Conservation (phyloP, 331 rosid species). For the Phaseolus coccineus region DNA sequence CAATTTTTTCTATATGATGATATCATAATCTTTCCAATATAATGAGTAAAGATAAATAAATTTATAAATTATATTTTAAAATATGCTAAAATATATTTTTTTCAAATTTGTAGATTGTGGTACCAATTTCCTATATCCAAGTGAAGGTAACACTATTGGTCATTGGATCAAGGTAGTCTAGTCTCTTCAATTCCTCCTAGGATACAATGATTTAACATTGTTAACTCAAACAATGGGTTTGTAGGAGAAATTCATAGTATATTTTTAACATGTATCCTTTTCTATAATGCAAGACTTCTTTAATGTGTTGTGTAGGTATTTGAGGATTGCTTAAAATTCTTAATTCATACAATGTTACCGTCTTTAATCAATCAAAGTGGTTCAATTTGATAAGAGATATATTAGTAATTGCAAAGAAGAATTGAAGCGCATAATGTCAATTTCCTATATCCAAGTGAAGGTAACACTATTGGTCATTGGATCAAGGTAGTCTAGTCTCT, state of each 20-base stretch:
- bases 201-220: slow-evolving; percentile 77
- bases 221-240: slow-evolving; percentile 87
- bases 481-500: slow-evolving; percentile 78
- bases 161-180: slow-evolving; percentile 80
- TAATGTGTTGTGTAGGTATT: slow-evolving; percentile 16
- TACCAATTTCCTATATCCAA: slow-evolving; percentile 42
- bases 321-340: slow-evolving; percentile 11
- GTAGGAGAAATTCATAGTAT: slow-evolving; percentile 65
- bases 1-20: no score
- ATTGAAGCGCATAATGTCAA: not conserved
- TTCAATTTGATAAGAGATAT: not conserved
- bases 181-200: slow-evolving; percentile 75
- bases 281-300: slow-evolving; percentile 19
- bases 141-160: slow-evolving; percentile 77
- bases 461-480: slow-evolving; percentile 78
- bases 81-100: not conserved
- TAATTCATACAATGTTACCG: slow-evolving; percentile 30
- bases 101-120: not conserved
- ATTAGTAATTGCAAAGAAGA: not conserved
- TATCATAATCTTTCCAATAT: no score
- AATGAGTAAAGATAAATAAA: no score
- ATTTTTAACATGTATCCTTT: slow-evolving; percentile 27
- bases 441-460: slow-evolving; percentile 59
- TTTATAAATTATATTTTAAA: no score
- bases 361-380: slow-evolving; percentile 13